Conservation (phyloP, 2,329 filamentous ascomycete species). For the Phyllosticta citrichinensis region DNA sequence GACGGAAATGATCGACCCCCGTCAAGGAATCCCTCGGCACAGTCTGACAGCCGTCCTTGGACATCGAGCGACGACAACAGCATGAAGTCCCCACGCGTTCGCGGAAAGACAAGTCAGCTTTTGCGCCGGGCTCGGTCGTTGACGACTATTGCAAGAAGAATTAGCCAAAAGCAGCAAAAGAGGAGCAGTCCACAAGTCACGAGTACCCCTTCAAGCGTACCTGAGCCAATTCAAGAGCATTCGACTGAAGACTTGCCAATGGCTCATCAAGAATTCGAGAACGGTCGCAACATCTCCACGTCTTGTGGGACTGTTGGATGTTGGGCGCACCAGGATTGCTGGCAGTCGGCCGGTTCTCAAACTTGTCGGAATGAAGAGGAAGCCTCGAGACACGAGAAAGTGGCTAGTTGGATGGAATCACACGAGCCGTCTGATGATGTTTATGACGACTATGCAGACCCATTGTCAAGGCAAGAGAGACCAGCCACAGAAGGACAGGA, state of each 20-base stretch:
- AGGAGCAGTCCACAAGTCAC: background rate
- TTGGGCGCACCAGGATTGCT: background rate
- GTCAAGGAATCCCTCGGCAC: background rate
- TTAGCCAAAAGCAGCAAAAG: background rate
- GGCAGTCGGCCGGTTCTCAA: background rate
- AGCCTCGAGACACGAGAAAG: background rate
- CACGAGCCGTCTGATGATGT: background rate
- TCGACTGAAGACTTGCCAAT: background rate
- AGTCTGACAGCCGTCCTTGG: background rate
- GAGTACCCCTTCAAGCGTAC: background rate
- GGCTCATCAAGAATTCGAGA: background rate
- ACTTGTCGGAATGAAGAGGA: background rate
- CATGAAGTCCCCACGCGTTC: background rate
- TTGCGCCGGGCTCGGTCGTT: background rate
- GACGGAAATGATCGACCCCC: background rate
- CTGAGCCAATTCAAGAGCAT: background rate
- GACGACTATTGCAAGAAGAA: background rate
- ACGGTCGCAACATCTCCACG: background rate
- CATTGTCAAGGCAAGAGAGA: background rate
- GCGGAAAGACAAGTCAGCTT: background rate
- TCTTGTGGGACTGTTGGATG: background rate
- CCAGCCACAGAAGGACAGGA: background rate
- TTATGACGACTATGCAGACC: background rate
- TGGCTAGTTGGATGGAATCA: background rate
- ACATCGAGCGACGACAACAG: background rate